Base-by-base conservation (phyloP, 305 asterid genomes). In the Solanum hybrid region DNA sequence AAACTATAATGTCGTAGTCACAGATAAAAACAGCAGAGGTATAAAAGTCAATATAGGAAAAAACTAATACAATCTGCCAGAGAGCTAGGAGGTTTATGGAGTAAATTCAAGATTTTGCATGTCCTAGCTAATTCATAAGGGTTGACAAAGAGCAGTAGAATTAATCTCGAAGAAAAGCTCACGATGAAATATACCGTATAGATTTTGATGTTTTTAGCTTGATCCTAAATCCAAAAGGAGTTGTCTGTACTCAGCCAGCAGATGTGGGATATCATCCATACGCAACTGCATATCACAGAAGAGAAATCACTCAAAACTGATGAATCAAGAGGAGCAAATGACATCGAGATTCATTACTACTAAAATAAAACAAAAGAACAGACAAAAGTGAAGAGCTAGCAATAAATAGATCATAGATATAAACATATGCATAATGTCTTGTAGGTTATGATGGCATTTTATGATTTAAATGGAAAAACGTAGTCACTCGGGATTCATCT, bases 161-260 rank as follows among this genome's bases (percentile, higher is more conserved):
- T 27, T 71, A 20, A 73, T 40, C 14, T 22, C 4, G 0, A 80
- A 29, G n/a, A 22, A 69, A 60, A 14, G 60, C 37, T 79, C 35
- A 16, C 24, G 37, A 73, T 20, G 35, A 72, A 26, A 42, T 12
- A 8, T 76, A 38, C 6, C 72, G 24, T n/a, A 73, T 10, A 72
- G 40, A 35, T 64, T 32, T 36, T 56, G 29, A 73, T 31, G 69
- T 17, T 71, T 85, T 90, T 85, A 89, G 79, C 66, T 79, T 35
- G 88, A 75, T 84, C 73, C 87, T 86, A 78, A 88, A 71, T 92
- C 92, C 29, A 93, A 79, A 46, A 94, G 90, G 89, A 97, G 94
- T 91, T 90, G 94, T 90, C 94, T 95, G 97, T 97, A 95, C 92
- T 96, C 98, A 14, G 93, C 93, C 94, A 97, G 88, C 73, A 96